phyloP scores from a whole-genome alignment of 176 grass and related monocot genomes.

The Raddia guianensis region DNA sequence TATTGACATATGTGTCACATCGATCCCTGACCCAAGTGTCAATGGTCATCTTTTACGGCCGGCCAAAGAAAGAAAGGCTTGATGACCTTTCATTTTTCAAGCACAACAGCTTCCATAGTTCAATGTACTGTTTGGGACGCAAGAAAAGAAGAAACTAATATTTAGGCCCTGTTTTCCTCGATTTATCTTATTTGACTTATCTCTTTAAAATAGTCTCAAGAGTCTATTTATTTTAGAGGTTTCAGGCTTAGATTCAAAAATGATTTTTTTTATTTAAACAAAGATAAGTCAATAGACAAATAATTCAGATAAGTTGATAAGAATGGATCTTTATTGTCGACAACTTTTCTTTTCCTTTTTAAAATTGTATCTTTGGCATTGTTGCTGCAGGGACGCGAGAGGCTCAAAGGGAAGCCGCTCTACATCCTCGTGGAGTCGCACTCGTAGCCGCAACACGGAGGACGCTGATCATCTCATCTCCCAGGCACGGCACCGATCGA shows the following conservation, averaged over 20 bases:
- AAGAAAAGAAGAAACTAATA: background rate
- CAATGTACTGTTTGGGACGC: background rate
- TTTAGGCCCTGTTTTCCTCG: no score
- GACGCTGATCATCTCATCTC: background rate
- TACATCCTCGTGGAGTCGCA: constrained; percentile 59
- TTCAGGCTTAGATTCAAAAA: background rate
- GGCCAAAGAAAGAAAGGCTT: background rate
- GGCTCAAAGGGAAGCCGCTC: constrained; percentile 60
- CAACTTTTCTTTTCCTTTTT: no score
- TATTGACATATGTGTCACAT: background rate
- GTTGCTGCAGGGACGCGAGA: constrained; percentile 59
- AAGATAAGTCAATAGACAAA: no score
- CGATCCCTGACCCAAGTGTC: background rate
- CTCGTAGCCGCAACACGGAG: background rate
- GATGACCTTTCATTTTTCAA: background rate
- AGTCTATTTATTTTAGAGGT: no score
- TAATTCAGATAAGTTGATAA: no score
- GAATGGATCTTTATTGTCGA: no score
- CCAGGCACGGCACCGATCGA: background rate
- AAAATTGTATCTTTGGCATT: background rate
- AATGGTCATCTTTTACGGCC: background rate
- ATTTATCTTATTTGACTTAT: no score
- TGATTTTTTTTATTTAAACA: no score
- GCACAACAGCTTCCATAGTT: background rate
- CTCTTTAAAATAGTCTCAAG: no score